Conservation (phyloP, 148 eudicot species). For the Camellia granthamiana region DNA sequence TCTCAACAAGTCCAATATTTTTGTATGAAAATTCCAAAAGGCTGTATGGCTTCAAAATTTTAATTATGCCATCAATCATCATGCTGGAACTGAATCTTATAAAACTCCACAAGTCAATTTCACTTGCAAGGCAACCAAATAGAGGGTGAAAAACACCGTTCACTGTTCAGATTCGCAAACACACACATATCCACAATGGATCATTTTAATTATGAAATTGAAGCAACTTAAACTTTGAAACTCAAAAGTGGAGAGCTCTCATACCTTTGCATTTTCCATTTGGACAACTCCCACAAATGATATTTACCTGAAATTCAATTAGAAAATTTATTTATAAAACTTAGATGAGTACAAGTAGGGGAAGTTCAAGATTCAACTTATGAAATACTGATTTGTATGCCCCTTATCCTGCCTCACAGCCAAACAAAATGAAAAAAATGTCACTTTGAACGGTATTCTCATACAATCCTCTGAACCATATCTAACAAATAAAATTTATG, state of each 20-base stretch:
- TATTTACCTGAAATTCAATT: constrained; percentile 57
- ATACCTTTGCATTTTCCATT: constrained; percentile 73
- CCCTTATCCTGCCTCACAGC: neutral
- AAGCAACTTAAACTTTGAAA: neutral
- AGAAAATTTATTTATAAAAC: neutral
- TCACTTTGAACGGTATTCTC: neutral
- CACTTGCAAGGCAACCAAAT: constrained; percentile 1
- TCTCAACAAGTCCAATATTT: neutral
- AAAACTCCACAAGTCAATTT: neutral
- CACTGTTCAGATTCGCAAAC: neutral
- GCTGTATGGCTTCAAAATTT: neutral
- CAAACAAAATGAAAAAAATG: neutral
- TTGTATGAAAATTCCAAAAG: no score
- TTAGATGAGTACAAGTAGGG: constrained; percentile 1
- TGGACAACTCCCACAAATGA: constrained; percentile 75
- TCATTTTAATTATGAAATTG: neutral
- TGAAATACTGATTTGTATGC: neutral
- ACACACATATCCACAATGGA: neutral
- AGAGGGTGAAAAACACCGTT: neutral
- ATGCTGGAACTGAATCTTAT: neutral
- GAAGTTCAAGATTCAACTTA: constrained; percentile 5
- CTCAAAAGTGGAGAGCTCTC: neutral
- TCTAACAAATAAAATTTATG: neutral
- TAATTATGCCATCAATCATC: neutral
- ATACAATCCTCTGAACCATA: constrained; percentile 1